These are phyloP conservation scores for Platanthera guangdongensis DNA, from an alignment of 106 monocot genomes.

Conservation along the genomic window DNA sequence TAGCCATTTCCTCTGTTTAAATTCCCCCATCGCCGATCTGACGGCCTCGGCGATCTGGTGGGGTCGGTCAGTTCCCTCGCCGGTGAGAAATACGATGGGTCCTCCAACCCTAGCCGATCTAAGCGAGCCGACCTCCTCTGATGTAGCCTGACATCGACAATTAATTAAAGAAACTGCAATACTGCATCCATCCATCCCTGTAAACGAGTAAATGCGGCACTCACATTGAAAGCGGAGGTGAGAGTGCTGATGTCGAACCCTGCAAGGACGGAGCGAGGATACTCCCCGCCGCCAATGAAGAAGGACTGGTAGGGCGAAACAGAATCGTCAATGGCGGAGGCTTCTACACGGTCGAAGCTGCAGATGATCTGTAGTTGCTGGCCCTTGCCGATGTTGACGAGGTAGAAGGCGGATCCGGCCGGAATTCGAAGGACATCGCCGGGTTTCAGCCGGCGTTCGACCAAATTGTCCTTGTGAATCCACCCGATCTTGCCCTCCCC, in stretches of 20 bases:
- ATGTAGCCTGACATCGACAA: conserved; percentile 32
- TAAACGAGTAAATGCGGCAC: neutral
- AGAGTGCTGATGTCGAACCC: conserved; percentile 54
- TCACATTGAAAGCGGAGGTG: conserved; percentile 62
- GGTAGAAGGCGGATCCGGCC: conserved; percentile 75
- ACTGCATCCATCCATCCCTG: neutral
- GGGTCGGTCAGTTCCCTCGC: conserved; percentile 14
- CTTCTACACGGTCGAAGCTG: conserved; percentile 28
- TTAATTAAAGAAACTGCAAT: neutral
- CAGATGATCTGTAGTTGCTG: conserved; percentile 63
- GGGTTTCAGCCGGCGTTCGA: conserved; percentile 56
- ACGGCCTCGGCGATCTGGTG: neutral
- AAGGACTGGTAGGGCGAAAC: conserved; percentile 34
- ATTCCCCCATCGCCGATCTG: neutral
- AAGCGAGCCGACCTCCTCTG: conserved; percentile 29
- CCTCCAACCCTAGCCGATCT: conserved; percentile 23
- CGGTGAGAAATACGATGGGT: conserved; percentile 42
- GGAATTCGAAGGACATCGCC: conserved; percentile 73
- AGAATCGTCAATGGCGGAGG: neutral
- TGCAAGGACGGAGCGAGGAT: conserved; percentile 48
- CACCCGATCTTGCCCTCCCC: conserved; percentile 71
- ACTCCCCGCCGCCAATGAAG: conserved; percentile 61
- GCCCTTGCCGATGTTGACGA: conserved; percentile 65
- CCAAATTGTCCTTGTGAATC: conserved; percentile 58
- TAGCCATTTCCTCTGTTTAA: neutral